Evolutionary conservation across 805 yeast genomes (phyloP), one percentile per base, ranked within the genome.

Genomic region (Saturnispora quitensis): DNA sequence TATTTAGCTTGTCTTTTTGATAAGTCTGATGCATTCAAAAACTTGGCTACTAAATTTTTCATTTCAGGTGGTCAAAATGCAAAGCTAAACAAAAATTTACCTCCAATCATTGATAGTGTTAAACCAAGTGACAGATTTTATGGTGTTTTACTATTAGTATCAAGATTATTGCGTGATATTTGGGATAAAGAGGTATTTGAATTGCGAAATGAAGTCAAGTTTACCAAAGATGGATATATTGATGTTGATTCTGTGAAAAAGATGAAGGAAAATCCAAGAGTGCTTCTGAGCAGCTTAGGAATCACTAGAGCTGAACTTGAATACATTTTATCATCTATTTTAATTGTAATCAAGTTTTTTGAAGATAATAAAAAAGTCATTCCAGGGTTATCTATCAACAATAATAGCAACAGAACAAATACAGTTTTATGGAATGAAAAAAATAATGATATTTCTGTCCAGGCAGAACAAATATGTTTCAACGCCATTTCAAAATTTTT

Each of bases 381-480:
- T 50, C 84, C 82, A 15, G 84, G 86, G 1, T 71, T 80, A 51
- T 73, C 77, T 45, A 47, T 43, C 15, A 78, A 83, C n/a, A 72
- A 70, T 50, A 76, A 75, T 57, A 74, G 83, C n/a, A 72, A 70
- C 50, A 76, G 75, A 56, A 74, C 76, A 47, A 70, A 76, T 24
- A 80, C 75, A 54, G 73, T 78, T 3, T 62, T 70, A 17, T 56
- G 56, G 54, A 71, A 73, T 53, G 79, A 75, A 47, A 67, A 65
- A 43, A 68, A 66, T 43, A 52, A 70, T 43, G 91, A 86, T 57
- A 80, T 85, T 43, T 83, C 89, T 43, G 71, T 80, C 51, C 90
- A 93, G 67, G 96, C 96, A 1, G 99, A 93, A 64, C 89, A 88
- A 60, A 82, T 89, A 60, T 96, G 96, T 6, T 78, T 91, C 57